These are phyloP conservation scores for Aulographum hederae DNA, from an alignment of 2,329 filamentous ascomycete genomes.

Conservation along the genomic window DNA sequence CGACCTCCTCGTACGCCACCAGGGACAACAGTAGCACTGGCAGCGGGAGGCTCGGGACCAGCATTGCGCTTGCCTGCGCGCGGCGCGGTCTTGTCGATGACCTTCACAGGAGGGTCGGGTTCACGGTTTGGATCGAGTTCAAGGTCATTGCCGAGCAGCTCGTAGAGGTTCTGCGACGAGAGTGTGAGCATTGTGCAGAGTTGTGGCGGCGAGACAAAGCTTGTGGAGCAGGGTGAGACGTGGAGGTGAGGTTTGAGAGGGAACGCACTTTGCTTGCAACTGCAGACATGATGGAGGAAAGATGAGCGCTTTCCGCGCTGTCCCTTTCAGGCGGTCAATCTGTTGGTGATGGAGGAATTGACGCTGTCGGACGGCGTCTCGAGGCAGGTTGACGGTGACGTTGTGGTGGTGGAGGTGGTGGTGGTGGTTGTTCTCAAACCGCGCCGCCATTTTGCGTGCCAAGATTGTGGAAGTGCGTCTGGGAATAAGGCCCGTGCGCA, in stretches of 20 bases:
- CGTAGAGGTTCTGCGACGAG: conserved; percentile 69
- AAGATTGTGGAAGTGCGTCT: too few species aligned
- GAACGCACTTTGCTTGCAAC: conserved; percentile 24
- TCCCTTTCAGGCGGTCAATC: too few species aligned
- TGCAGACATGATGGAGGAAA: conserved; percentile 16
- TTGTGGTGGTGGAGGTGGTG: too few species aligned
- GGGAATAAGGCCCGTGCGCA: too few species aligned
- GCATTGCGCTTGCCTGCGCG: conserved; percentile 77
- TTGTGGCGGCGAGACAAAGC: neutral
- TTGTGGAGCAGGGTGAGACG: too few species aligned
- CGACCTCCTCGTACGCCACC: conserved; percentile 12
- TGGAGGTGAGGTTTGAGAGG: conserved; percentile 5
- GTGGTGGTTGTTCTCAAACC: too few species aligned
- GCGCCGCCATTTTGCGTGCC: too few species aligned
- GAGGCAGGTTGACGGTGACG: too few species aligned
- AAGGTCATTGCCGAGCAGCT: conserved; percentile 60
- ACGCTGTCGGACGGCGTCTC: too few species aligned
- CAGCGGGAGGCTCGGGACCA: conserved; percentile 48
- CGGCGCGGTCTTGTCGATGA: conserved; percentile 65
- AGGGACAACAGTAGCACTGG: conserved; percentile 16
- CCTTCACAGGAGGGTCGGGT: conserved; percentile 65
- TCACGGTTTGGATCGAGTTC: conserved; percentile 57
- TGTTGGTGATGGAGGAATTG: too few species aligned
- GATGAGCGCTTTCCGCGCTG: conserved; percentile 26
- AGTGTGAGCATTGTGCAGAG: conserved; percentile 17